phyloP scores from a whole-genome alignment of 495 filamentous ascomycete genomes.

The Apodospora peruviana region DNA sequence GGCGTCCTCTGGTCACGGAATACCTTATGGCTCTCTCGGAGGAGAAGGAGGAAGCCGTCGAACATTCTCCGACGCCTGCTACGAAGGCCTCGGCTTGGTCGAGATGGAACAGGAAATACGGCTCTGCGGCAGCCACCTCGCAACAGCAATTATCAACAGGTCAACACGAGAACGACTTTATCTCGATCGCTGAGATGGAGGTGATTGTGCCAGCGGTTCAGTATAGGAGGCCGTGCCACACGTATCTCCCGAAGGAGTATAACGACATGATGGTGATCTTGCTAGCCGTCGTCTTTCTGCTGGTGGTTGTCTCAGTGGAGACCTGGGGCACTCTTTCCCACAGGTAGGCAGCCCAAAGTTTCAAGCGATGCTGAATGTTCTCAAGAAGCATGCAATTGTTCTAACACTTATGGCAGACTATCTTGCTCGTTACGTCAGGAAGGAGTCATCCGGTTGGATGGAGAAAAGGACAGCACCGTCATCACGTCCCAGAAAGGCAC shows the following conservation, averaged over 20 bases:
- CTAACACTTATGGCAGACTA: slow-evolving; percentile 1
- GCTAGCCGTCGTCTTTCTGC: slow-evolving; percentile 27
- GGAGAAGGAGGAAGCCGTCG: neutral
- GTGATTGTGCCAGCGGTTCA: neutral
- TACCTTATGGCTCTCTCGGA: slow-evolving; percentile 10
- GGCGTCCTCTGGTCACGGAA: slow-evolving; percentile 11
- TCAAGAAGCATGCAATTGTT: neutral
- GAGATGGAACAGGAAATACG: neutral
- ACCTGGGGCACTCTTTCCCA: slow-evolving; percentile 24
- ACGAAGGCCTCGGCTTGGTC: neutral
- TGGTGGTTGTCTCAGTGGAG: slow-evolving; percentile 31
- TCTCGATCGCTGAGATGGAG: slow-evolving; percentile 14
- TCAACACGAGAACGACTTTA: slow-evolving; percentile 2
- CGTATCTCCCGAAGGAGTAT: slow-evolving; percentile 19
- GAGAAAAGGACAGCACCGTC: neutral
- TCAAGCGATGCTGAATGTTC: neutral
- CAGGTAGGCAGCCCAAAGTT: slow-evolving; percentile 25
- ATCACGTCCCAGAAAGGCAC: neutral
- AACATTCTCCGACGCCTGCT: no score
- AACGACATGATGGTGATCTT: slow-evolving; percentile 35
- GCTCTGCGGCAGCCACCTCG: neutral
- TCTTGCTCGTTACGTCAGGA: neutral
- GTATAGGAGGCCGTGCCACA: slow-evolving; percentile 8
- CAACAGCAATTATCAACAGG: neutral
- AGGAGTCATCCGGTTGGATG: slow-evolving; percentile 20